Evolutionary conservation across 2,329 filamentous ascomycete genomes (phyloP).

Genomic region (Diaporthe citriasiana): DNA sequence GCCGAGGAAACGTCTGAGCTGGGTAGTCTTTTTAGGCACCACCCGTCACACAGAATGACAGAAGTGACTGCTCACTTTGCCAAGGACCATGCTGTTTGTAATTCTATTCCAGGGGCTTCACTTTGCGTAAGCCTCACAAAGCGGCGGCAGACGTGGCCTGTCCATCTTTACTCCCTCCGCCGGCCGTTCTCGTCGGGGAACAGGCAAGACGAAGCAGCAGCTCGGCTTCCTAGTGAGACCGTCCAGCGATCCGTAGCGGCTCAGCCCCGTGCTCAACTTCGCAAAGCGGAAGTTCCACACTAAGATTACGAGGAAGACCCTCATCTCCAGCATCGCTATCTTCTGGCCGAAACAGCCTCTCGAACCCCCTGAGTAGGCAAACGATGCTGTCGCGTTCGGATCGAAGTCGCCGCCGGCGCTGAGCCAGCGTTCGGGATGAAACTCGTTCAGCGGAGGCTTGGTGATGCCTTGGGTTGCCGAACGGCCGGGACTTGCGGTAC

Average conservation of each 20-base stretch:
- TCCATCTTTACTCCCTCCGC: neutral
- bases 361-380: neutral
- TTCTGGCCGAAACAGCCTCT: slow-evolving; percentile 6
- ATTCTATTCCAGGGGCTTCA: neutral
- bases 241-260: slow-evolving; percentile 8
- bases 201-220: slow-evolving; percentile 4
- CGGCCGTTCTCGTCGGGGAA: neutral
- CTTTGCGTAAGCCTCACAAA: slow-evolving; percentile 13
- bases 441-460: slow-evolving; percentile 5
- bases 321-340: slow-evolving; percentile 28
- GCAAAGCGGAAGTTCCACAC: slow-evolving; percentile 17
- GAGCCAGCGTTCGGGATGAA: slow-evolving; percentile 1
- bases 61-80: neutral
- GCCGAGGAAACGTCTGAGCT: neutral
- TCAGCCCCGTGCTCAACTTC: neutral
- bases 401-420: neutral
- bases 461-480: neutral
- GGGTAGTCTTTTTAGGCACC: neutral
- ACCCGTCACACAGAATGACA: neutral
- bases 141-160: neutral
- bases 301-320: slow-evolving; percentile 1
- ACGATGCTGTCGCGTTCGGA: neutral
- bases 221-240: slow-evolving; percentile 21
- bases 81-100: neutral
- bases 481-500: neutral